These are phyloP conservation scores for Sorghum bicolor DNA, from an alignment of 176 grass and related monocot genomes.

Conservation along the genomic window DNA sequence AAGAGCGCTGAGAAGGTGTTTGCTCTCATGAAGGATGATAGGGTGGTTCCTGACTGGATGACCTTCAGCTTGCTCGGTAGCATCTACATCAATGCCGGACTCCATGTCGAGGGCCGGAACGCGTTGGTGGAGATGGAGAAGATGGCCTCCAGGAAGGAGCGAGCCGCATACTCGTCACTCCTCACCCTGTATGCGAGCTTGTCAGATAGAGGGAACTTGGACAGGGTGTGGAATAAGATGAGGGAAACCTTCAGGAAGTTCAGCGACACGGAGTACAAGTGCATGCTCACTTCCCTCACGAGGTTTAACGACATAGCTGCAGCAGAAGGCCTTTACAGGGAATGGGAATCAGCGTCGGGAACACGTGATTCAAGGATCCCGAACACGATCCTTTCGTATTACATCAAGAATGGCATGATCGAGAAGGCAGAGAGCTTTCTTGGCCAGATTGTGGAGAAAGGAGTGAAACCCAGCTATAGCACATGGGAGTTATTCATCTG, in stretches of 20 bases:
- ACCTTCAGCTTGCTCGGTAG: constrained; percentile 71
- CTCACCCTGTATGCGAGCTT: constrained; percentile 66
- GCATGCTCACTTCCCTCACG: constrained; percentile 73
- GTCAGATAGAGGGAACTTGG: constrained; percentile 61
- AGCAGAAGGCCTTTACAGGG: constrained; percentile 44
- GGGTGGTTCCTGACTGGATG: constrained; percentile 62
- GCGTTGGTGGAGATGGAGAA: constrained; percentile 70
- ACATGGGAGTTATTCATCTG: constrained; percentile 69
- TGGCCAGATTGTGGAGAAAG: constrained; percentile 23
- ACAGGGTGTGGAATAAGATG: constrained; percentile 68
- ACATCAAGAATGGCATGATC: constrained; percentile 63
- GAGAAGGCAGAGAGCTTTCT: constrained; percentile 56
- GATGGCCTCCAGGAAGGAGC: constrained; percentile 53
- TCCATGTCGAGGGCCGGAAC: constrained; percentile 50
- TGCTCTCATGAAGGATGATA: constrained; percentile 54
- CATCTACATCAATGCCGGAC: constrained; percentile 60
- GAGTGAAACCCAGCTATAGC: constrained; percentile 68
- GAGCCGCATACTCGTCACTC: constrained; percentile 55
- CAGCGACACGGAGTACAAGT: constrained; percentile 69
- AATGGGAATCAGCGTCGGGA: constrained; percentile 56
- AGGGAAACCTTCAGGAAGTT: constrained; percentile 59
- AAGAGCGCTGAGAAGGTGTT: constrained; percentile 51
- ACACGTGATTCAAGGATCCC: constrained; percentile 63
- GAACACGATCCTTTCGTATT: constrained; percentile 67
- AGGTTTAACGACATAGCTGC: constrained; percentile 55